Base-by-base conservation (phyloP, 495 filamentous ascomycete genomes). In the Aspergillus wentii region DNA sequence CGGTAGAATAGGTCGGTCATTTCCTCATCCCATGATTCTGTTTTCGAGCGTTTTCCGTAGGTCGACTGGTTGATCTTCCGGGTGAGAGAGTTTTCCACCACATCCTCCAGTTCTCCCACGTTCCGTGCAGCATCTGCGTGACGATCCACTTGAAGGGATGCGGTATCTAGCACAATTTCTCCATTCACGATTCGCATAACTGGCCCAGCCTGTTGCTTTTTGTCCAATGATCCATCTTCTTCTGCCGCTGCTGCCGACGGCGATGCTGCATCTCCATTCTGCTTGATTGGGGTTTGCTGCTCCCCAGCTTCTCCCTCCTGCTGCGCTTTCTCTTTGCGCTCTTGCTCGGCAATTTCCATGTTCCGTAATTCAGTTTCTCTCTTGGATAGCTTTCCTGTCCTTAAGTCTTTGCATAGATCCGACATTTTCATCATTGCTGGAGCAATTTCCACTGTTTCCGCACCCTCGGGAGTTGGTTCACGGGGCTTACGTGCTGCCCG, bases 1-100 rank as follows among this genome's bases (percentile, higher is more conserved):
- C 84, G 71, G 56, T 94, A 97, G 62, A 97, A 97, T 18, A 79
- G 62, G 20, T 91, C 86, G 3, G 86, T 95, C 32, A 80, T 69
- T 8, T 81, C 80, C 16, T 79, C 76, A 33, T 79, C 76, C 92
- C 92, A 98, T 3, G 76, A 71, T 38, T 86, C 75, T 9, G 78
- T 74, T 51, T 83, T 81, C 34, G 82, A 74, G 3, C 74, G 75
- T 41, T 85, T 87, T 22, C 86, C 70, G 52, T 77, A 90, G 9
- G 83, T 85, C 9, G 72, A 67, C 10, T 82, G 79, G 21, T 84
- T 98, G 46, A 88, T 72, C 41, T 82, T 74, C 11, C 78, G 72
- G 1, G 88, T 90, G 43, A 95, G 79, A 17, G 90, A 85, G 56
- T 86, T 86, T 54, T 96, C 94, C 5, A 87, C 67, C 28, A 80